These are phyloP conservation scores for Escovopsis sp. DNA, from an alignment of 2,329 filamentous ascomycete genomes.

Conservation along the genomic window DNA sequence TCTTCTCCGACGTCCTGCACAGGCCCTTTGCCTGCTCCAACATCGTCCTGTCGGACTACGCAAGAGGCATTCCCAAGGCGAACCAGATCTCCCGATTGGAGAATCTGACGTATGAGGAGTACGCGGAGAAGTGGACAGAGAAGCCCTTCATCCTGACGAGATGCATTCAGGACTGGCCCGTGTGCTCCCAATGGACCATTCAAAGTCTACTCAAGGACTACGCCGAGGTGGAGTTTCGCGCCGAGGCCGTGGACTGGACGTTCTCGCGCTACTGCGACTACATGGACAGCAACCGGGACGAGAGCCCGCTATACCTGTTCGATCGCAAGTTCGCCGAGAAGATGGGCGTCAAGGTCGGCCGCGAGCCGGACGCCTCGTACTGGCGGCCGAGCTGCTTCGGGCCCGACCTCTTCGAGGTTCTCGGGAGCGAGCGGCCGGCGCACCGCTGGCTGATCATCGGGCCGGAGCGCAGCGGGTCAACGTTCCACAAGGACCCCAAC, in stretches of 20 bases:
- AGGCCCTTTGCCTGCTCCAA: slow-evolving; percentile 82
- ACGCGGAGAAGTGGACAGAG: slow-evolving; percentile 59
- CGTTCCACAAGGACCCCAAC: slow-evolving; percentile 78
- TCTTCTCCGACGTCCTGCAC: slow-evolving; percentile 84
- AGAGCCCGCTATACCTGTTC: slow-evolving; percentile 86
- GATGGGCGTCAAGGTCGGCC: slow-evolving; percentile 54
- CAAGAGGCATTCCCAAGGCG: slow-evolving; percentile 50
- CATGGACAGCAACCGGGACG: slow-evolving; percentile 64
- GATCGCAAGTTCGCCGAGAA: slow-evolving; percentile 78
- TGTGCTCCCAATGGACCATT: slow-evolving; percentile 58
- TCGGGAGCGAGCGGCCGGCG: slow-evolving; percentile 67
- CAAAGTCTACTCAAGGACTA: slow-evolving; percentile 51
- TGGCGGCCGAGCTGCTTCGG: slow-evolving; percentile 76
- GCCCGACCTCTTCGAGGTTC: slow-evolving; percentile 66
- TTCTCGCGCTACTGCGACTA: slow-evolving; percentile 70
- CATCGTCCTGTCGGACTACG: slow-evolving; percentile 50
- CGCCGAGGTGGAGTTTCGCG: slow-evolving; percentile 56
- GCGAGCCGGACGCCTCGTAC: slow-evolving; percentile 41
- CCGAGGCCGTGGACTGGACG: slow-evolving; percentile 88
- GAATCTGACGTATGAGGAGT: slow-evolving; percentile 57
- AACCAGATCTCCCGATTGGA: slow-evolving; percentile 61
- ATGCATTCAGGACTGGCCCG: slow-evolving; percentile 70
- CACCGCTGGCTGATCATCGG: slow-evolving; percentile 89
- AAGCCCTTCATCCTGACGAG: slow-evolving; percentile 75
- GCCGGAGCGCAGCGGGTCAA: slow-evolving; percentile 73